These are phyloP conservation scores for Firmiana major DNA, from an alignment of 345 rosid species.

Conservation along the genomic window DNA sequence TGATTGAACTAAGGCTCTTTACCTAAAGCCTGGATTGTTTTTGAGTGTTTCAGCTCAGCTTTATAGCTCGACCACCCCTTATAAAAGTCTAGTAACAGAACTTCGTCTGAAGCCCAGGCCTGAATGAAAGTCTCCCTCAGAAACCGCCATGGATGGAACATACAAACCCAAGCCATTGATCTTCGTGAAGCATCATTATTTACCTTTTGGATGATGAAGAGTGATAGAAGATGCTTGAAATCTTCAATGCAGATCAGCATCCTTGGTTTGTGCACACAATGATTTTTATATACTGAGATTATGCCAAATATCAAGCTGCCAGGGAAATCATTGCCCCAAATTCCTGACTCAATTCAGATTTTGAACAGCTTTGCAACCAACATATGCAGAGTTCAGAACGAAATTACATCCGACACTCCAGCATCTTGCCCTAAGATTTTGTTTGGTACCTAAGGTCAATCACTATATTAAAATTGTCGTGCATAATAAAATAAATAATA, in stretches of 20 bases:
- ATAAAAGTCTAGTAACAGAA: background rate
- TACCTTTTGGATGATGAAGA: no score
- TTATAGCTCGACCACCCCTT: no score
- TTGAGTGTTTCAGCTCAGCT: background rate
- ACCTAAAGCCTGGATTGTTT: background rate
- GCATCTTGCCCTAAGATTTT: slow-evolving; percentile 5
- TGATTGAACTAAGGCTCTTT: background rate
- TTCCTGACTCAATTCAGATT: background rate
- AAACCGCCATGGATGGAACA: no score
- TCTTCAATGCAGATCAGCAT: background rate
- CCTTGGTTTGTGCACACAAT: background rate
- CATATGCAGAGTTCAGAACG: background rate
- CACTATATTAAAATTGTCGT: no score
- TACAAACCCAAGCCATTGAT: no score
- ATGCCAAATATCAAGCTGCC: background rate
- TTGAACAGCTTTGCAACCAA: background rate
- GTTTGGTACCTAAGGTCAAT: background rate
- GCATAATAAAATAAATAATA: no score
- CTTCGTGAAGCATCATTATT: no score
- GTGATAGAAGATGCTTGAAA: no score
- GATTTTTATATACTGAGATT: no score
- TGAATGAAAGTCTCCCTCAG: no score
- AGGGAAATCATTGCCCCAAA: background rate
- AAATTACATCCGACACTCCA: background rate
- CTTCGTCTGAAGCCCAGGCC: background rate